Percentiles rank a stretch among this genome's conserved stretches.
Evolutionary conservation across 2,329 filamentous ascomycete species (phyloP).

Genomic region (Blastomyces emzantsi): DNA sequence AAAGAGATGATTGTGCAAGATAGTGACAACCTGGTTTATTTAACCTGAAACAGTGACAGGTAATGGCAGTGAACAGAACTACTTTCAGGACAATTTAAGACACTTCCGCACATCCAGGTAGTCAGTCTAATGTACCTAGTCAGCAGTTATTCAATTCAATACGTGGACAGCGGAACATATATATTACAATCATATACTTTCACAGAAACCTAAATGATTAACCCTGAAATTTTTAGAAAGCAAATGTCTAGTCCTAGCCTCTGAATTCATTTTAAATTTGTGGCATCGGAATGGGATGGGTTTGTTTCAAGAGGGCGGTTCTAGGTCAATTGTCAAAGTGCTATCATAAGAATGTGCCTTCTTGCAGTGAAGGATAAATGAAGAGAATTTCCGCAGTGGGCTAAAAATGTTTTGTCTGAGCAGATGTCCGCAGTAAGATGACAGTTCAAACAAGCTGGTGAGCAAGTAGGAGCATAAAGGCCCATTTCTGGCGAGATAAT

Average conservation of each 20-base stretch:
- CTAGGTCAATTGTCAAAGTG: neutral
- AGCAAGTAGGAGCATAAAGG: too few relatives aligned
- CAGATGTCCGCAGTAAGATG: too few relatives aligned
- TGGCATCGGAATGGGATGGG: neutral
- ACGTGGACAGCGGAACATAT: neutral
- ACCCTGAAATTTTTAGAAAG: neutral
- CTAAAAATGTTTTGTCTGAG: too few relatives aligned
- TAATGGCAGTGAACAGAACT: neutral
- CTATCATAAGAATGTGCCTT: too few relatives aligned
- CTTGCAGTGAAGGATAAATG: too few relatives aligned
- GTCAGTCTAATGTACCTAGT: neutral
- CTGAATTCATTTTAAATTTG: neutral
- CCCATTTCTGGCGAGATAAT: too few relatives aligned
- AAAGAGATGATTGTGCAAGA: slow-evolving; percentile 12
- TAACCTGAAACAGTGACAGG: neutral
- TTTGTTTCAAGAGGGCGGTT: neutral
- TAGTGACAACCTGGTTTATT: slow-evolving; percentile 6
- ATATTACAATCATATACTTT: neutral
- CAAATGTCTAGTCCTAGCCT: neutral
- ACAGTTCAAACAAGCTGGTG: too few relatives aligned
- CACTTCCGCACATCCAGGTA: neutral
- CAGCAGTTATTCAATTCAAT: neutral
- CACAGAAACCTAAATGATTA: neutral
- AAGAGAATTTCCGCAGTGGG: too few relatives aligned
- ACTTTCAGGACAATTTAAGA: neutral